Percentiles rank a stretch among this genome's conserved stretches.
Conservation (phyloP, 768 basidiomycete species). For the Boletus fagicola region DNA sequence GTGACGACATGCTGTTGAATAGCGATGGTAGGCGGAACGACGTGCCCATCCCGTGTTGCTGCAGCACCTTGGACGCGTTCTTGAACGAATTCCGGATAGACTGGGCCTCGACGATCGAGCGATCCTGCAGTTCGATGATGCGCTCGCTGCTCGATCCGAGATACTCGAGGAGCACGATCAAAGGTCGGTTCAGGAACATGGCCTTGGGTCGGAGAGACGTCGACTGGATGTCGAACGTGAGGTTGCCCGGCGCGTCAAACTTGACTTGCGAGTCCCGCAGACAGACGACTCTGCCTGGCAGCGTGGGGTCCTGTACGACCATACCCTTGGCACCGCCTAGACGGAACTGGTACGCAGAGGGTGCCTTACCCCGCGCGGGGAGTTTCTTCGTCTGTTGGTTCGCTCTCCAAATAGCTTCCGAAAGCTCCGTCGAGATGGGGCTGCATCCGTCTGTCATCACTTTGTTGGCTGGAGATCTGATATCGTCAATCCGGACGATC, state of each 20-base stretch:
- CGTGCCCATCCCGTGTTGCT: slow-evolving; percentile 43
- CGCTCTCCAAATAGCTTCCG: slow-evolving; percentile 35
- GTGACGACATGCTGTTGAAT: slow-evolving; percentile 35
- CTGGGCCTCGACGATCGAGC: slow-evolving; percentile 38
- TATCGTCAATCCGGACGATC: slow-evolving; percentile 34
- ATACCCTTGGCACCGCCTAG: slow-evolving; percentile 50
- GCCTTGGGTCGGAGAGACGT: slow-evolving; percentile 43
- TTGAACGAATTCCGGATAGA: slow-evolving; percentile 34
- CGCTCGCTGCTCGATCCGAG: slow-evolving; percentile 37
- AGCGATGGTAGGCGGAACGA: slow-evolving; percentile 47
- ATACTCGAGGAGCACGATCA: slow-evolving; percentile 49
- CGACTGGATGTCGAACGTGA: slow-evolving; percentile 47
- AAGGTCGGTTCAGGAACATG: slow-evolving; percentile 46
- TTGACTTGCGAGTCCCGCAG: slow-evolving; percentile 49
- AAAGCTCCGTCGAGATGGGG: slow-evolving; percentile 40
- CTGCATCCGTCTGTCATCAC: slow-evolving; percentile 56
- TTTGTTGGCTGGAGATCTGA: slow-evolving; percentile 23
- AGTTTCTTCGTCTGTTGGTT: slow-evolving; percentile 32
- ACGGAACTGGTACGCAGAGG: slow-evolving; percentile 46
- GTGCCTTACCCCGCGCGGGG: slow-evolving; percentile 20
- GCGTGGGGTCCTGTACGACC: slow-evolving; percentile 41
- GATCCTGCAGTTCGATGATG: slow-evolving; percentile 39
- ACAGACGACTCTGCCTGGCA: slow-evolving; percentile 36
- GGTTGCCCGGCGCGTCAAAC: slow-evolving; percentile 39
- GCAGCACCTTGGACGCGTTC: slow-evolving; percentile 39